Percentiles rank a stretch among this genome's conserved stretches.
Evolutionary conservation across 176 grass and related monocot genomes (phyloP).

Genomic region (Triticum turgidum): DNA sequence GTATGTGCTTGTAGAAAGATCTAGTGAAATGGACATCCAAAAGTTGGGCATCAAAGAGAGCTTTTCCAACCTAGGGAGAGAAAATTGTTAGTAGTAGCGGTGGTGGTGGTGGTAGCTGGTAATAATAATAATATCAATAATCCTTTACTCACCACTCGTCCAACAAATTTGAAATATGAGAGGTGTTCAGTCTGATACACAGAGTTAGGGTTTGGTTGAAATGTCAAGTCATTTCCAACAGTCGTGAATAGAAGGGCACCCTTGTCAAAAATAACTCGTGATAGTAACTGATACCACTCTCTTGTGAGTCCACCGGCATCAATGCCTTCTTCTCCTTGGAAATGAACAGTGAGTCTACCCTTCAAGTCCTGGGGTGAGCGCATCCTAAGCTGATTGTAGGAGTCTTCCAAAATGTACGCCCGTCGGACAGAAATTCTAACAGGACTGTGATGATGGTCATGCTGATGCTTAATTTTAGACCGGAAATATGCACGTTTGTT

Average conservation of each 20-base stretch:
- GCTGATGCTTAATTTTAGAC: conserved; percentile 97
- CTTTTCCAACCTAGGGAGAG: conserved; percentile 83
- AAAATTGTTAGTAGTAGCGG: neutral
- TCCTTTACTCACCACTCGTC: conserved; percentile 79
- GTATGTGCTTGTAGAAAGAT: conserved; percentile 99
- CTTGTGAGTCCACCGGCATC: conserved; percentile 98
- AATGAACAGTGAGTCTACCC: conserved; percentile 92
- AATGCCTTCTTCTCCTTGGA: conserved; percentile 99
- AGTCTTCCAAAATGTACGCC: conserved; percentile 97
- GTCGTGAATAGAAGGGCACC: conserved; percentile 93
- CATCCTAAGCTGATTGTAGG: conserved; percentile 99
- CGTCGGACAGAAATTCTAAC: conserved; percentile 97
- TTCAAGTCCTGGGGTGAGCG: conserved; percentile 91
- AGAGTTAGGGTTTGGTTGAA: conserved; percentile 99
- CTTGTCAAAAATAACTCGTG: conserved; percentile 96
- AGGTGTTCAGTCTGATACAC: conserved; percentile 99
- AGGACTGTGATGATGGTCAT: conserved; percentile 96
- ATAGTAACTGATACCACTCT: conserved; percentile 96
- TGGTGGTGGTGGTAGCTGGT: neutral
- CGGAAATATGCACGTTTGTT: conserved; percentile 97
- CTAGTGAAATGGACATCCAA: conserved; percentile 98
- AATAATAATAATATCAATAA: conserved; percentile 17
- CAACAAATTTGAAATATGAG: conserved; percentile 99
- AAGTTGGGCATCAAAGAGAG: conserved; percentile 93
- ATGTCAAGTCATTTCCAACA: conserved; percentile 95